A percentile compares a stretch with the other conserved stretches of the same genome.
Evolutionary conservation across 2,329 filamentous ascomycete genomes (phyloP).

Genomic region (Aspergillus unguis): DNA sequence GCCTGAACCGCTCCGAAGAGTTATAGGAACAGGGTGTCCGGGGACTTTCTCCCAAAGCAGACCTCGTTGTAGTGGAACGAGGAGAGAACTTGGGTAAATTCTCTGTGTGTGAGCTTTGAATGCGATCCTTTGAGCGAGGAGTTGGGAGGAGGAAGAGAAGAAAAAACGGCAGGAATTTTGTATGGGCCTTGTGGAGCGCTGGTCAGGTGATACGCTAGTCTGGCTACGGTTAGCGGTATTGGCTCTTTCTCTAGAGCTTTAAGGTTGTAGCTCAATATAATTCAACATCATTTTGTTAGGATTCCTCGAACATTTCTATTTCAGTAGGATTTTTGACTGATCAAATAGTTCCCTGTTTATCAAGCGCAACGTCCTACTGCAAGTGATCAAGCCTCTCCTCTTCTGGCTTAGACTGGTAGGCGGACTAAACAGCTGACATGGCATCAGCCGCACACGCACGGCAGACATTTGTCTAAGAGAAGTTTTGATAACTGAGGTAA

Average conservation of each 20-base stretch:
- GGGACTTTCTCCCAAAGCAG: slow-evolving; percentile 99
- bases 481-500: no score
- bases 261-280: background rate
- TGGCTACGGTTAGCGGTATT: slow-evolving; percentile 11
- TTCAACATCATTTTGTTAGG: no score
- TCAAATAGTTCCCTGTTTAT: no score
- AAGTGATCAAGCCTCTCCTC: no score
- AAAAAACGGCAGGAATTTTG: slow-evolving; percentile 13
- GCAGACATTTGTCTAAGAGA: no score
- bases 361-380: no score
- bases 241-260: background rate
- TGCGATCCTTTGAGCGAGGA: slow-evolving; percentile 99
- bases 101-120: slow-evolving; percentile 98
- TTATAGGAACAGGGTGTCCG: slow-evolving; percentile 67
- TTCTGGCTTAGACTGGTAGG: no score
- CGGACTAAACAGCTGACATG: no score
- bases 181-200: slow-evolving; percentile 21
- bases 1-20: slow-evolving; percentile 41
- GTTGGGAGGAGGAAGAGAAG: slow-evolving; percentile 47
- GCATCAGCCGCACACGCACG: no score
- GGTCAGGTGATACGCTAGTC: slow-evolving; percentile 24
- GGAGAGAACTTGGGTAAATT: slow-evolving; percentile 43
- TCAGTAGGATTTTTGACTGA: no score
- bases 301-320: no score
- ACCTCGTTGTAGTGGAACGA: slow-evolving; percentile 28